phyloP scores from a whole-genome alignment of 2,329 filamentous ascomycete genomes.

The Phialocephala sp. region DNA sequence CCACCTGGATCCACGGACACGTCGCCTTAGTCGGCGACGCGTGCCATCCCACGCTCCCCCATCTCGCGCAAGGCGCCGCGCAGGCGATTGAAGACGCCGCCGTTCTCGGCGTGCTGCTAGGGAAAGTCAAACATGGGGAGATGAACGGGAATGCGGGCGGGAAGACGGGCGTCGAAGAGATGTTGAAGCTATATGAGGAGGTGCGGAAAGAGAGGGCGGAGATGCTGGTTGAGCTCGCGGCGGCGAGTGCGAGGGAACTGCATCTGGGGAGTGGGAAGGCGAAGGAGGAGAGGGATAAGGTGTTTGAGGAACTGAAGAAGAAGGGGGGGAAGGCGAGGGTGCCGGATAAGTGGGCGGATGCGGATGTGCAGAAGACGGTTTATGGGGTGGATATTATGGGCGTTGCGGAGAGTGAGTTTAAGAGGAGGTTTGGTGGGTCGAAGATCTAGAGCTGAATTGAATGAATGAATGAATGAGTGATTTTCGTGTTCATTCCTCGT shows the following conservation, averaged over 20 bases:
- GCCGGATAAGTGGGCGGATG: constrained; percentile 74
- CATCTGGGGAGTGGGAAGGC: constrained; percentile 64
- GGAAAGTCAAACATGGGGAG: constrained; percentile 44
- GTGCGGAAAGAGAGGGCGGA: constrained; percentile 61
- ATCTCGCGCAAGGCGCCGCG: constrained; percentile 70
- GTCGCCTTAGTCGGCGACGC: constrained; percentile 67
- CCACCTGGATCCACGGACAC: constrained; percentile 62
- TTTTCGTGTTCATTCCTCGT: too few species aligned
- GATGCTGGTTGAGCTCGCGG: constrained; percentile 57
- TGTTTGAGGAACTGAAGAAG: constrained; percentile 58
- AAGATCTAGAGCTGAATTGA: not conserved
- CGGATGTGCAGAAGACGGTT: constrained; percentile 70
- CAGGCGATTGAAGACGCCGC: constrained; percentile 73
- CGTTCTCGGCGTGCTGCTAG: constrained; percentile 60
- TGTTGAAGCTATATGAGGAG: constrained; percentile 59
- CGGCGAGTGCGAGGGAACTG: constrained; percentile 56
- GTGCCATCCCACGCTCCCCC: constrained; percentile 71
- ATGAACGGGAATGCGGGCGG: constrained; percentile 10
- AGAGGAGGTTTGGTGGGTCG: constrained; percentile 48
- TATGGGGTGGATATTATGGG: constrained; percentile 67
- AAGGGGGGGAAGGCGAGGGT: constrained; percentile 47
- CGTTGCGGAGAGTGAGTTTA: constrained; percentile 59
- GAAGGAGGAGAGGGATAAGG: constrained; percentile 61
- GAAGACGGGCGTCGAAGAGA: constrained; percentile 51
- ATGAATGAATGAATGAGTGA: too few species aligned